Conservation (phyloP, 352 stramenopile genomes). For the Pythium guiyangense region DNA sequence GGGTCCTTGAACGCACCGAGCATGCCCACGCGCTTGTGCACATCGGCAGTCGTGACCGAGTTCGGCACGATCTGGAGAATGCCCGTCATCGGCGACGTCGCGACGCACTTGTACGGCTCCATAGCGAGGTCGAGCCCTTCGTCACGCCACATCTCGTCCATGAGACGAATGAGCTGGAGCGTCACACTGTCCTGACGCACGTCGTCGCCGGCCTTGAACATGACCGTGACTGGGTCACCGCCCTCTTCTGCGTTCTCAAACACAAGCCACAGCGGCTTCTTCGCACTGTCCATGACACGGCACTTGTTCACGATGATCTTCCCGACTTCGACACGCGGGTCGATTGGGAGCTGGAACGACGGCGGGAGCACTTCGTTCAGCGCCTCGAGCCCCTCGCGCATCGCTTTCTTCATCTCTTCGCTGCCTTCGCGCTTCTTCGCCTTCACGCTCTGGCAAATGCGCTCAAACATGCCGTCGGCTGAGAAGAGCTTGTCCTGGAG, state of each 20-base stretch:
- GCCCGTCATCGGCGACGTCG: constrained; percentile 87
- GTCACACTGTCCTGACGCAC: constrained; percentile 94
- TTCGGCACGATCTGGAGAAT: constrained; percentile 91
- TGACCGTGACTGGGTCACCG: constrained; percentile 77
- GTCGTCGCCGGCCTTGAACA: constrained; percentile 94
- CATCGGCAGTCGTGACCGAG: constrained; percentile 92
- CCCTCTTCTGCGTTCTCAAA: constrained; percentile 87
- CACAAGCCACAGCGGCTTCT: constrained; percentile 86
- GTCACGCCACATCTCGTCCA: constrained; percentile 92
- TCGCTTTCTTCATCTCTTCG: constrained; percentile 80
- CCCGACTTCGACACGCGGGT: constrained; percentile 79
- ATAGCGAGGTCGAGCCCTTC: constrained; percentile 90
- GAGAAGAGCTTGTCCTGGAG: constrained; percentile 87
- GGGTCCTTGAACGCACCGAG: constrained; percentile 82
- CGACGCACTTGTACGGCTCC: constrained; percentile 90
- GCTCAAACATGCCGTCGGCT: constrained; percentile 71
- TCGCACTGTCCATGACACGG: constrained; percentile 89
- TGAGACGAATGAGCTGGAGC: constrained; percentile 89
- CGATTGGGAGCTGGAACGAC: constrained; percentile 86
- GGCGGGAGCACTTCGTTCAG: constrained; percentile 78
- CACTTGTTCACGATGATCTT: constrained; percentile 86
- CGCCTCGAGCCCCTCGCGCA: constrained; percentile 76
- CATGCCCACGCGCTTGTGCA: constrained; percentile 81
- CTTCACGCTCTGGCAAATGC: constrained; percentile 82
- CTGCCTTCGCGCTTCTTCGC: constrained; percentile 74